Base-by-base conservation (phyloP, 2,329 filamentous ascomycete genomes). In the Talaromyces piceae region DNA sequence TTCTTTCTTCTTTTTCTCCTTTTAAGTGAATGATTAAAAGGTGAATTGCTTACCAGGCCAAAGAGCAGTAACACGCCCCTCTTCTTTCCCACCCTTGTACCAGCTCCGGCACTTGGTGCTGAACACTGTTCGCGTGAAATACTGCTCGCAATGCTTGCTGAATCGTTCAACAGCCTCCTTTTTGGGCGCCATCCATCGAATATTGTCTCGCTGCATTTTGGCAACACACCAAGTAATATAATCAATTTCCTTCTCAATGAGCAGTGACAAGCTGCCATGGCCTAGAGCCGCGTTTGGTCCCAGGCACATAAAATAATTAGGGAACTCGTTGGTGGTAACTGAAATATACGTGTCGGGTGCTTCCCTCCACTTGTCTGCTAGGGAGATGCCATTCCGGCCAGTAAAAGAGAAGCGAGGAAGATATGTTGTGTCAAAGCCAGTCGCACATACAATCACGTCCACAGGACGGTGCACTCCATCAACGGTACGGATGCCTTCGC, bases 301-400 rank as follows among this genome's bases (percentile, higher is more conserved):
- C 7, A 67, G 60, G 41, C 66, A 62, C 5, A 61, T 66, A 47
- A 67, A 68, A 50, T 67, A 76, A 57, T 77, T 77, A 18, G 76
- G 76, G 55, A 76, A 75, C 2, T 70, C 67, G 0, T 73, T 66
- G 5, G 70, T 72, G 0, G 71, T 69, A 8, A 77, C 57, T 5
- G 73, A 73, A 4, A 77, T 59, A 59, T 79, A 79, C 4, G 67
- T 68, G 26, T 67, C 64, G 12, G 70, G 62, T 13, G 66, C 63
- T 16, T 66, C 58, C 9, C 64, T 62, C 74, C 74, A 77, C 20
- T 69, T 64, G 49, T 75, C 71, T 28, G 72, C 67, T 5, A 79
- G 65, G 41, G 72, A 69, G 28, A 63, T 53, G 4, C 68, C 70
- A 4, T 62, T 58, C 12, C 63, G 64, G 3, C 65, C 67, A 20